Conservation (phyloP, 441 rosid species). For the Brassica balearica region DNA sequence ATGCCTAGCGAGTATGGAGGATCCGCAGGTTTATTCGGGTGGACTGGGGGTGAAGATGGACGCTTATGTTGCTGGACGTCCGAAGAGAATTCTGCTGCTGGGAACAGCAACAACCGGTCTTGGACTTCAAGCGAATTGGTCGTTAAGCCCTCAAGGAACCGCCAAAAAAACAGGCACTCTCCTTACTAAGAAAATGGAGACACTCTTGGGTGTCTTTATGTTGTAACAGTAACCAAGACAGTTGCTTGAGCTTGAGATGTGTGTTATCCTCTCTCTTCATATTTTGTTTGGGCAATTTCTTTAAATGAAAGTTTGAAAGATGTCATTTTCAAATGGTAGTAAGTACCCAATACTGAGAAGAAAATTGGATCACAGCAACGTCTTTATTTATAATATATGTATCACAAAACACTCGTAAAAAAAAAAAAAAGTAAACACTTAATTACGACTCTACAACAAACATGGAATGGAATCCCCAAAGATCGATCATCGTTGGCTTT, state of each 20-base stretch:
- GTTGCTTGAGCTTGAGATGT: not conserved
- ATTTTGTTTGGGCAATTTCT: slow-evolving; percentile 4
- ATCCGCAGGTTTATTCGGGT: slow-evolving; percentile 71
- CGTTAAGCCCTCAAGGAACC: slow-evolving; percentile 49
- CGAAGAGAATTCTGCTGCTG: slow-evolving; percentile 56
- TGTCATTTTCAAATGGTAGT: slow-evolving; percentile 1
- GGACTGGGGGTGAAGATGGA: slow-evolving; percentile 98
- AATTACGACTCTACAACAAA: slow-evolving; percentile 15
- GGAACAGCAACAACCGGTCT: slow-evolving; percentile 50
- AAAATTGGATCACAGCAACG: not conserved
- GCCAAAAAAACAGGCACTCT: slow-evolving; percentile 60
- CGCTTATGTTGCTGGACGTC: slow-evolving; percentile 89
- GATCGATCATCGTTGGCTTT: slow-evolving; percentile 4
- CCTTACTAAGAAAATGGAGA: slow-evolving; percentile 50
- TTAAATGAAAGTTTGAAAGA: not conserved
- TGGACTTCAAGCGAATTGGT: slow-evolving; percentile 80
- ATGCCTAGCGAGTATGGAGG: slow-evolving; percentile 53
- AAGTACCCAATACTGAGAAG: not conserved
- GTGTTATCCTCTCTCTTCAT: not conserved
- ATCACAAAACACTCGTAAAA: slow-evolving; percentile 22
- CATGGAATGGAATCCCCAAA: not conserved
- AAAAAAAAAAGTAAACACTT: not conserved
- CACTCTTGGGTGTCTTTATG: not conserved
- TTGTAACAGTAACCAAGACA: slow-evolving; percentile 7
- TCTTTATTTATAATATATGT: slow-evolving; percentile 15